Evolutionary conservation across 2,329 filamentous ascomycete genomes (phyloP), one percentile per base, ranked within the genome.

Genomic region (Berkeleyomyces basicola): DNA sequence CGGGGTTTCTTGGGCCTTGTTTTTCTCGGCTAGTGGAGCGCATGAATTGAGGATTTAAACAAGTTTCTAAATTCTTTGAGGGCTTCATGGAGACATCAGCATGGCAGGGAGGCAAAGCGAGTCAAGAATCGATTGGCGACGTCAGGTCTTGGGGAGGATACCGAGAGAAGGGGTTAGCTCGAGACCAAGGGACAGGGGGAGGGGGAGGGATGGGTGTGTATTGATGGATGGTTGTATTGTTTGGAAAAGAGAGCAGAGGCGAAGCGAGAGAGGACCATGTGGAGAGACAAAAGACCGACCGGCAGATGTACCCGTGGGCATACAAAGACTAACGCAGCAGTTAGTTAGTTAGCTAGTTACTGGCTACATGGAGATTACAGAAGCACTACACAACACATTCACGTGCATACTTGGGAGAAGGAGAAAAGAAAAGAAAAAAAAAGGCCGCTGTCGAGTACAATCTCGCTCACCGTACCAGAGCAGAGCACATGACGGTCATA

Each of bases 31-130:
- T 36, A 53, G 23, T 36, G 37, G 31, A 53, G 37, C 37, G 49
- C 49, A 53, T 53, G 49, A 36, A 53, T 53, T 53, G 49, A 53
- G 49, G 49, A 53, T 53, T 53, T 53, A 53, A 53, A 53, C 49
- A 53, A 53, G 31, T 53, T 37, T 53, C 49, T 53, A 53, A 53
- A 53, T 53, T 53, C 7, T 23, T 53, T 49, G 49, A 33, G 49
- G n/a, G 36, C 37, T 16, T 37, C 49, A 59, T 33, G 42, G 57
- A 59, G 44, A 44, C 57, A 11, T n/a, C 16, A 16, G 16, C 37
- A 42, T 42, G 40, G 5, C 16, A 44, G 39, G 55, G 55, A 14
- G 40, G 55, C 36, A 58, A n/a, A 37, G 31, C 4, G n/a, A 42
- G 33, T 23, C 23, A 23, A 23, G 23, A 23, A 23, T 23, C 23